Evolutionary conservation across 192 early-diverging fungal species (phyloP).

Genomic region (Podila epicladia): DNA sequence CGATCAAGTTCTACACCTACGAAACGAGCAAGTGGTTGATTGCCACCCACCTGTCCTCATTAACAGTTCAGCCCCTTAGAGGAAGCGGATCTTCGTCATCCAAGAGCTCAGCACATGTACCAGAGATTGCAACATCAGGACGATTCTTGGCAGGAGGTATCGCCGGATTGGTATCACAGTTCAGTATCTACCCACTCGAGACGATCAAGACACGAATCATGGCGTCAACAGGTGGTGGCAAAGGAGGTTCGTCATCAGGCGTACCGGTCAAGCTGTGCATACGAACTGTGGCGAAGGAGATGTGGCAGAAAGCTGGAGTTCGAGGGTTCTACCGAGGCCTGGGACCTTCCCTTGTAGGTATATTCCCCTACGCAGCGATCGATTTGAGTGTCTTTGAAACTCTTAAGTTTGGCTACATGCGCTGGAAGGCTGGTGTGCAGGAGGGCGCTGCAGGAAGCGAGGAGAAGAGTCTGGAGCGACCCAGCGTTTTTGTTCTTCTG

Average conservation of each 20-base stretch:
- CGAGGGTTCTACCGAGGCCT: conserved; percentile 73
- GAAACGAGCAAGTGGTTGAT: conserved; percentile 59
- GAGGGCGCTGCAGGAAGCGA: conserved; percentile 34
- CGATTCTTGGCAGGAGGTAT: conserved; percentile 78
- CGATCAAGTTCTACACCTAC: conserved; percentile 81
- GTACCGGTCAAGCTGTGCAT: conserved; percentile 41
- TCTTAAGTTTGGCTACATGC: conserved; percentile 68
- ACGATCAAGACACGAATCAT: conserved; percentile 81
- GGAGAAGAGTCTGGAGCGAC: conserved; percentile 42
- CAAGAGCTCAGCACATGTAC: conserved; percentile 13
- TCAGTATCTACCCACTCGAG: conserved; percentile 80
- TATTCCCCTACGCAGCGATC: conserved; percentile 81
- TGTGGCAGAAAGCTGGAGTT: conserved; percentile 71
- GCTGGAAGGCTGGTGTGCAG: conserved; percentile 53
- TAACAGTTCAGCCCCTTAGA: conserved; percentile 20
- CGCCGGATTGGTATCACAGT: conserved; percentile 77
- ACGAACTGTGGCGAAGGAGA: conserved; percentile 60
- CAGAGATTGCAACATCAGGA: conserved; percentile 58
- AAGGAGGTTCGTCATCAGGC: neutral
- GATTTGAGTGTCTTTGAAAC: conserved; percentile 81
- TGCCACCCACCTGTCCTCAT: conserved; percentile 31
- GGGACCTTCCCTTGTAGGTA: conserved; percentile 69
- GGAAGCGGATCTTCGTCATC: neutral
- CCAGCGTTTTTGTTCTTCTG: conserved; percentile 63
- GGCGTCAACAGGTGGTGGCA: conserved; percentile 59